phyloP scores from a whole-genome alignment of 2,329 filamentous ascomycete species.

The Pyrenophora seminiperda region DNA sequence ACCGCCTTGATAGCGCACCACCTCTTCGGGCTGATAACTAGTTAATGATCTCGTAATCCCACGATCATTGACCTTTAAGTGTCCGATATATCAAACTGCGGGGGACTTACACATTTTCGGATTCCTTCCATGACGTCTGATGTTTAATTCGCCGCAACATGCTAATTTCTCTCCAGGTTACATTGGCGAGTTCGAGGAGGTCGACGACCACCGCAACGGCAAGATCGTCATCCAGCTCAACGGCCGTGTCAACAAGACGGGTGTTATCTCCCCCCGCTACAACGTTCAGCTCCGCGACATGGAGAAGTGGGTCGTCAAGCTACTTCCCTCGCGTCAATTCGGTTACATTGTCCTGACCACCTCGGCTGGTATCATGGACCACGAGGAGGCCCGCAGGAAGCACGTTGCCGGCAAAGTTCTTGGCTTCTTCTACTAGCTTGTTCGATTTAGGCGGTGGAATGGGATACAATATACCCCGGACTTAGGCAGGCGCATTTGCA shows the following conservation, averaged over 20 bases:
- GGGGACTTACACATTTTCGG: conserved; percentile 98
- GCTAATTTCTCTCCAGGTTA: conserved; percentile 68
- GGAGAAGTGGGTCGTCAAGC: conserved; percentile 99
- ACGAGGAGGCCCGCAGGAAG: conserved; percentile 99
- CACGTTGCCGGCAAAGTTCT: conserved; percentile 99
- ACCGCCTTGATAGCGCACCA: conserved; percentile 11
- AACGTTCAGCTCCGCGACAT: conserved; percentile 97
- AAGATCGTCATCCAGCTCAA: conserved; percentile 99
- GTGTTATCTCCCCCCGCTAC: conserved; percentile 99
- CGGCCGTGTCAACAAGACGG: conserved; percentile 98
- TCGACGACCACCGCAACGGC: conserved; percentile 98
- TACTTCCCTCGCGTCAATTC: conserved; percentile 99
- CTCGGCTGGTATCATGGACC: conserved; percentile 99
- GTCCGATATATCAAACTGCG: conserved; percentile 90
- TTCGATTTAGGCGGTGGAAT: conserved; percentile 24
- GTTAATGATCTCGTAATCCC: conserved; percentile 81
- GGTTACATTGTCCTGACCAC: conserved; percentile 99
- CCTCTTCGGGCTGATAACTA: conserved; percentile 99
- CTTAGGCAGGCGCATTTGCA: conserved; percentile 31
- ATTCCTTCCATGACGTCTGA: conserved; percentile 74
- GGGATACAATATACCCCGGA: conserved; percentile 39
- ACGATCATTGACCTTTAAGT: conserved; percentile 99
- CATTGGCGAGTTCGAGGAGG: conserved; percentile 99
- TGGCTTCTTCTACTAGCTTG: conserved; percentile 94
- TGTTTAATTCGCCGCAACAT: conserved; percentile 97